A percentile compares a stretch with the other conserved stretches of the same genome.
Conservation (phyloP, 2,329 filamentous ascomycete genomes). For the Aspergillus luchuensis region DNA sequence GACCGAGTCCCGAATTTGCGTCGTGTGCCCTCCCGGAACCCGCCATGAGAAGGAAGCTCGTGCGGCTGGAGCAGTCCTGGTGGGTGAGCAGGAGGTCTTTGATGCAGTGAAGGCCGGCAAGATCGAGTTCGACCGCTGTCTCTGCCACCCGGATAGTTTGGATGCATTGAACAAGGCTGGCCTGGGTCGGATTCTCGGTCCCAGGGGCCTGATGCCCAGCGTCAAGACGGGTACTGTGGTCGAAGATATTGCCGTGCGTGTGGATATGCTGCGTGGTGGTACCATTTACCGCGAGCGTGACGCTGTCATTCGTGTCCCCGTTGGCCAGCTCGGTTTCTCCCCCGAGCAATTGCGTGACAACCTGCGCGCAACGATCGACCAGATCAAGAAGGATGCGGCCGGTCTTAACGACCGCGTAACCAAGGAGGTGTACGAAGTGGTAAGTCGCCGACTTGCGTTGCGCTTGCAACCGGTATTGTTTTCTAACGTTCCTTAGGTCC, state of each 20-base stretch:
- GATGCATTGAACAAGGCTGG: slow-evolving; percentile 78
- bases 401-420: slow-evolving; percentile 63
- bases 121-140: slow-evolving; percentile 84
- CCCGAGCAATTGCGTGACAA: slow-evolving; percentile 85
- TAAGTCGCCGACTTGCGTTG: slow-evolving; percentile 39
- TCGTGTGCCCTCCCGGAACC: slow-evolving; percentile 84
- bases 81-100: slow-evolving; percentile 85
- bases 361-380: slow-evolving; percentile 72
- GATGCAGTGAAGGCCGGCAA: slow-evolving; percentile 72
- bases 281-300: slow-evolving; percentile 83
- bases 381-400: slow-evolving; percentile 76
- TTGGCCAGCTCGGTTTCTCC: slow-evolving; percentile 87
- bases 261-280: slow-evolving; percentile 80
- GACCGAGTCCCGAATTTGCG: slow-evolving; percentile 84
- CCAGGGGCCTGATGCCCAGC: slow-evolving; percentile 89
- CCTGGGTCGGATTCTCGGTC: slow-evolving; percentile 79
- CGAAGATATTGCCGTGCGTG: slow-evolving; percentile 70
- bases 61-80: slow-evolving; percentile 75
- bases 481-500: slow-evolving; percentile 56
- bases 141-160: slow-evolving; percentile 80
- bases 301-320: slow-evolving; percentile 83
- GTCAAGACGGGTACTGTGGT: slow-evolving; percentile 87
- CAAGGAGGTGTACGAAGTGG: slow-evolving; percentile 74
- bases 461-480: neutral
- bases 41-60: slow-evolving; percentile 72